Evolutionary conservation across 2,329 filamentous ascomycete species (phyloP).

Genomic region (Podosphaera leucotricha): DNA sequence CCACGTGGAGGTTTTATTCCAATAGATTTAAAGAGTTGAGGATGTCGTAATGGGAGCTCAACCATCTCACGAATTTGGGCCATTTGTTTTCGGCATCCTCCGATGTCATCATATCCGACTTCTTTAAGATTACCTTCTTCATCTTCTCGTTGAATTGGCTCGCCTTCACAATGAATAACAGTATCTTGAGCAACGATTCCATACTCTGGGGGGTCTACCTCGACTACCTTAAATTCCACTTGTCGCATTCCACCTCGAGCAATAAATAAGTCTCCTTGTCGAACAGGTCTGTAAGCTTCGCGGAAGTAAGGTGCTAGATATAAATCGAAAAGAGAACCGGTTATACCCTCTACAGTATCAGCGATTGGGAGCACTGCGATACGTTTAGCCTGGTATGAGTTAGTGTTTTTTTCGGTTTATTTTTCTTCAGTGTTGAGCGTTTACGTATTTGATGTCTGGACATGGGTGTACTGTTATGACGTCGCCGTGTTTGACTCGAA

Average conservation of each 20-base stretch:
- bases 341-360: conserved; percentile 93
- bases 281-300: conserved; percentile 90
- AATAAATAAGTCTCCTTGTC: conserved; percentile 94
- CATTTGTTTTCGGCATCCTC: conserved; percentile 99
- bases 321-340: conserved; percentile 93
- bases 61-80: conserved; percentile 98
- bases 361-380: conserved; percentile 96
- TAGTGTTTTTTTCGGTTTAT: conserved; percentile 4
- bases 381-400: conserved; percentile 57
- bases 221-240: conserved; percentile 98
- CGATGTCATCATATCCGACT: conserved; percentile 97
- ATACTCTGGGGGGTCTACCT: conserved; percentile 94
- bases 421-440: conserved; percentile 18
- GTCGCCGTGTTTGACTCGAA: conserved; percentile 95
- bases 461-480: conserved; percentile 93
- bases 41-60: conserved; percentile 85
- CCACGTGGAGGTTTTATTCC: conserved; percentile 98
- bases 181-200: conserved; percentile 98
- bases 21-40: conserved; percentile 98
- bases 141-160: conserved; percentile 90
- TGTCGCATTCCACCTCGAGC: conserved; percentile 95
- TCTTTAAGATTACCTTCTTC: conserved; percentile 99
- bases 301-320: conserved; percentile 99
- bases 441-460: conserved; percentile 98
- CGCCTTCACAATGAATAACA: conserved; percentile 95